A percentile compares a stretch with the other conserved stretches of the same genome.
These are phyloP conservation scores for Cadophora gregata DNA, from an alignment of 2,329 filamentous ascomycete species.

Conservation along the genomic window DNA sequence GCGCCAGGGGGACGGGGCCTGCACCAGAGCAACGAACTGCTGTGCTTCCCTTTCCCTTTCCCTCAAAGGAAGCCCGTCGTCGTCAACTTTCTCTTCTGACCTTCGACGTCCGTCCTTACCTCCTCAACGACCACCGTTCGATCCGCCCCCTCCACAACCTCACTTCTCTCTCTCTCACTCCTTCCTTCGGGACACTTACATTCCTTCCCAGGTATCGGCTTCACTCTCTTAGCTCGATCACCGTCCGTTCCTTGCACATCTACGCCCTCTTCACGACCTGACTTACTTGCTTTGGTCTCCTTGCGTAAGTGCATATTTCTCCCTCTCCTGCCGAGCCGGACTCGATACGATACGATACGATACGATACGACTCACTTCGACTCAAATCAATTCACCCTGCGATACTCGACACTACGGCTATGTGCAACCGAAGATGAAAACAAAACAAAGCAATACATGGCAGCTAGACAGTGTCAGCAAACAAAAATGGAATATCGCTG, in stretches of 20 bases:
- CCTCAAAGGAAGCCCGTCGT: neutral
- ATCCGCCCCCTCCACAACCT: conserved; percentile 10
- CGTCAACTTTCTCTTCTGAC: conserved; percentile 5
- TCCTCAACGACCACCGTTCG: conserved; percentile 21
- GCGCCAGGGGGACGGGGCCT: neutral
- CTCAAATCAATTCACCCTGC: neutral
- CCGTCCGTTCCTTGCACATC: conserved; percentile 39
- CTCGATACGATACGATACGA: no score
- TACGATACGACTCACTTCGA: neutral
- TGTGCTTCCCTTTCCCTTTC: neutral
- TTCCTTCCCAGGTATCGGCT: conserved; percentile 48
- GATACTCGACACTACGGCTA: neutral
- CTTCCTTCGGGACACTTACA: conserved; percentile 45
- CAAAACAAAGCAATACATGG: neutral
- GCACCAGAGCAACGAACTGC: conserved; percentile 5
- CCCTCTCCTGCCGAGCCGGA: neutral
- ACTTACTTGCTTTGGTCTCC: conserved; percentile 27
- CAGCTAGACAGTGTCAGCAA: neutral
- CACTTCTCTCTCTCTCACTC: conserved; percentile 18
- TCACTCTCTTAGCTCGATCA: conserved; percentile 51
- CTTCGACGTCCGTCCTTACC: conserved; percentile 12
- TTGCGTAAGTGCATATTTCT: conserved; percentile 35
- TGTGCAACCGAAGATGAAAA: neutral
- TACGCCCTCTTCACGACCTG: conserved; percentile 18
- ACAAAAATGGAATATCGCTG: neutral